Evolutionary conservation across 2,329 filamentous ascomycete genomes (phyloP).

Genomic region (Aspergillus texensis): DNA sequence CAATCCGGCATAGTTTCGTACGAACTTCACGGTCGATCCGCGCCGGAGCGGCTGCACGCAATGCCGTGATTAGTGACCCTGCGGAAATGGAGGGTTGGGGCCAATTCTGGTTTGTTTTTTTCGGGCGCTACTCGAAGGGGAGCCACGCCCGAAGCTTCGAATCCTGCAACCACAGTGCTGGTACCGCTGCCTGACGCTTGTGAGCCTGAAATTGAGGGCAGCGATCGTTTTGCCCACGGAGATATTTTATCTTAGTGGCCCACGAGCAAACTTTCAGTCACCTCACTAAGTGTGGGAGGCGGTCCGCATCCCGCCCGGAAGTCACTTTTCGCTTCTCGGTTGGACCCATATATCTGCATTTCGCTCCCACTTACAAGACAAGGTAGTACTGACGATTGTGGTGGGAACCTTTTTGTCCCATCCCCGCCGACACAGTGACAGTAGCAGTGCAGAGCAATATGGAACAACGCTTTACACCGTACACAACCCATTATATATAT

Average conservation of each 20-base stretch:
- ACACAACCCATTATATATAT: no score
- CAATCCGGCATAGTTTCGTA: slow-evolving; percentile 4
- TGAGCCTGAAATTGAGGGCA: slow-evolving; percentile 15
- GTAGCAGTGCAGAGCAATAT: background rate
- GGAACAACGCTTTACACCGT: background rate
- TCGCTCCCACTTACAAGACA: background rate
- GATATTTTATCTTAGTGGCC: slow-evolving; percentile 15
- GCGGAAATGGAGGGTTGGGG: slow-evolving; percentile 13
- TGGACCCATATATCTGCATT: slow-evolving; percentile 8
- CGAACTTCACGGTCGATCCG: slow-evolving; percentile 13
- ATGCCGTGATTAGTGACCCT: slow-evolving; percentile 16
- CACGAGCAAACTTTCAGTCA: slow-evolving; percentile 9
- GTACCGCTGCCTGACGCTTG: slow-evolving; percentile 14
- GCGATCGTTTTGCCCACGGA: slow-evolving; percentile 7
- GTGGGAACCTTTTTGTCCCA: background rate
- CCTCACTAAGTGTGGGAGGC: slow-evolving; percentile 22
- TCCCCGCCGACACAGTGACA: background rate
- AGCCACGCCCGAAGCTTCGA: slow-evolving; percentile 19
- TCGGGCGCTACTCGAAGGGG: slow-evolving; percentile 20
- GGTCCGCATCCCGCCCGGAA: slow-evolving; percentile 30
- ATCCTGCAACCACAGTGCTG: slow-evolving; percentile 26
- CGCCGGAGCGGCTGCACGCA: slow-evolving; percentile 23
- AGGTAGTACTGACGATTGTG: background rate
- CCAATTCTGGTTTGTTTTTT: slow-evolving; percentile 12
- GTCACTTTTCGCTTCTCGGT: slow-evolving; percentile 17